A percentile compares a stretch with the other conserved stretches of the same genome.
Conservation (phyloP, 2,329 filamentous ascomycete genomes). For the Colletotrichum graminicola region DNA sequence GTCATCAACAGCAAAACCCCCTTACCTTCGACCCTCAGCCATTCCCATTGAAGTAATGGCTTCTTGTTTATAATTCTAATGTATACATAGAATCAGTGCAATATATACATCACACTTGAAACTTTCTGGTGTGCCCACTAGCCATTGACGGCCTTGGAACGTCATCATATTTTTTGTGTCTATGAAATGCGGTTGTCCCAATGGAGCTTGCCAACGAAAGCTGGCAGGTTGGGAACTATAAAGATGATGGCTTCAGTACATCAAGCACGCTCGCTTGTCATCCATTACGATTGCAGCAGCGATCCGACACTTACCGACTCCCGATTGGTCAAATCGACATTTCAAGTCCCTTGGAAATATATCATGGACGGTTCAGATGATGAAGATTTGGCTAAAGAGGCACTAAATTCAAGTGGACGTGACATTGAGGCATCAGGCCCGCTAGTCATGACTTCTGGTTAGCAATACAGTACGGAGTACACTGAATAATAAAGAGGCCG, state of each 20-base stretch:
- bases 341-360: not conserved
- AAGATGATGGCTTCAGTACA: not conserved
- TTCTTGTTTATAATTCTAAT: not conserved
- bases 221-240: not conserved
- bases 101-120: not conserved
- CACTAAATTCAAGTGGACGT: not conserved
- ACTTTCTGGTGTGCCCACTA: not conserved
- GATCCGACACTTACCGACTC: too few relatives aligned
- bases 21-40: slow-evolving; percentile 3
- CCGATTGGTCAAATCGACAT: too few relatives aligned
- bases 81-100: not conserved
- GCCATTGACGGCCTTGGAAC: not conserved
- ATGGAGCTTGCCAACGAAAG: not conserved
- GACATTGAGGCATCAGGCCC: not conserved
- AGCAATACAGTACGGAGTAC: not conserved
- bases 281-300: not conserved
- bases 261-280: not conserved
- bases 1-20: slow-evolving; percentile 38
- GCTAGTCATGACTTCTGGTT: too few relatives aligned
- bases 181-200: not conserved
- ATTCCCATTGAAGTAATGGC: fast-evolving
- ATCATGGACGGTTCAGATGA: not conserved
- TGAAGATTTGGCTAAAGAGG: not conserved
- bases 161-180: not conserved
- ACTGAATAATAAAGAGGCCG: not conserved